Evolutionary conservation across 495 filamentous ascomycete genomes (phyloP).

Genomic region (Astrocystis sublimbata): DNA sequence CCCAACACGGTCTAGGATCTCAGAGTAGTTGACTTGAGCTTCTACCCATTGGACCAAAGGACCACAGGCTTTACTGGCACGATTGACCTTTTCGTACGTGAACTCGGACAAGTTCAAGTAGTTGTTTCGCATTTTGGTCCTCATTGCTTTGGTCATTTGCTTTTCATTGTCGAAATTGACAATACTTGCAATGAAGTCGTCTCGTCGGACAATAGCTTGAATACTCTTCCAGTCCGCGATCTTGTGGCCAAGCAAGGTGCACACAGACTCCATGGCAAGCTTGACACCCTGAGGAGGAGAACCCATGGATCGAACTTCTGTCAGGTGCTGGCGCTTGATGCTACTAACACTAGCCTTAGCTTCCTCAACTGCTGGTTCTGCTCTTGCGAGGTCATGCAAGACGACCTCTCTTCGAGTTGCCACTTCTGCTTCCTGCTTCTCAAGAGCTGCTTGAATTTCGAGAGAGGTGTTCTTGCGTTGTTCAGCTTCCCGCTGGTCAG

Average conservation of each 20-base stretch:
- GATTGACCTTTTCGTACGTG: conserved; percentile 92
- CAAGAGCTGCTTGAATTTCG: conserved; percentile 82
- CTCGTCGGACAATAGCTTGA: conserved; percentile 79
- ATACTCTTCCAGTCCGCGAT: conserved; percentile 88
- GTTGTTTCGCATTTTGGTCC: conserved; percentile 87
- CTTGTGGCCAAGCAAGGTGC: conserved; percentile 89
- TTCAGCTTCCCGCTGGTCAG: conserved; percentile 94
- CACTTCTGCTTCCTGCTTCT: conserved; percentile 88
- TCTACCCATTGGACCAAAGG: conserved; percentile 96
- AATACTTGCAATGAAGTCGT: conserved; percentile 98
- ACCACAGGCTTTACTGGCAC: conserved; percentile 94
- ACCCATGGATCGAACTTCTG: conserved; percentile 95
- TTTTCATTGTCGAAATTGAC: conserved; percentile 95
- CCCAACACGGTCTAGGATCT: conserved; percentile 92
- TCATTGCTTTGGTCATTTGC: conserved; percentile 83
- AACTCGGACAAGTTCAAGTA: conserved; percentile 92
- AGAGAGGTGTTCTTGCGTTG: conserved; percentile 83
- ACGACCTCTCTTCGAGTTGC: conserved; percentile 82
- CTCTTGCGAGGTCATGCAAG: conserved; percentile 80
- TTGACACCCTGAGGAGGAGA: conserved; percentile 88
- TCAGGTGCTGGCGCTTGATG: conserved; percentile 95
- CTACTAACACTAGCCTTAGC: conserved; percentile 94
- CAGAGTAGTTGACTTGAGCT: conserved; percentile 96
- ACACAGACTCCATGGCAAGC: conserved; percentile 91
- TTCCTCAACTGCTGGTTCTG: conserved; percentile 90